These are phyloP conservation scores for Moesziomyces antarcticus DNA, from an alignment of 1,284 basidiomycete species.

Conservation along the genomic window DNA sequence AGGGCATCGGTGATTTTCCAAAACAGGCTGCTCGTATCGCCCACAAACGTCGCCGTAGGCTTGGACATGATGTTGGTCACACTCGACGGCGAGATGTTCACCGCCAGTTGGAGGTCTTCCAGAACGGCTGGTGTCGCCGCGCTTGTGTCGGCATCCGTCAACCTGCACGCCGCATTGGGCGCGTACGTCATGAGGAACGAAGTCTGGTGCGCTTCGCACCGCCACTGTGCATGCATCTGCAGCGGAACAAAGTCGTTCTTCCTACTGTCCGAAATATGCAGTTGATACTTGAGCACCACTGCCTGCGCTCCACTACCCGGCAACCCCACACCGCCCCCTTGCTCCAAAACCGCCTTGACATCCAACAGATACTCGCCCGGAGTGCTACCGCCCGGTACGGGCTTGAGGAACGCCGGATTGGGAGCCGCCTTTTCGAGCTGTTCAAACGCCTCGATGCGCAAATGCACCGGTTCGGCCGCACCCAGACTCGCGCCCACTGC, in stretches of 20 bases:
- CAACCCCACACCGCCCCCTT: constrained; percentile 21
- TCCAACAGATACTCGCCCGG: constrained; percentile 71
- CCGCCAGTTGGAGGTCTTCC: constrained; percentile 68
- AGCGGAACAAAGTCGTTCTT: constrained; percentile 69
- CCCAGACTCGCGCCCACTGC: constrained; percentile 13
- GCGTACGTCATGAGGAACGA: constrained; percentile 71
- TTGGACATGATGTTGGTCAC: constrained; percentile 71
- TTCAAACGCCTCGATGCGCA: constrained; percentile 70
- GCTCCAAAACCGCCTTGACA: constrained; percentile 65
- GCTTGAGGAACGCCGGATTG: constrained; percentile 70
- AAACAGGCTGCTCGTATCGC: constrained; percentile 67
- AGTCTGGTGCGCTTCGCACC: constrained; percentile 71
- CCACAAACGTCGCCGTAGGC: constrained; percentile 69
- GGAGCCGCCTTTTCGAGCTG: constrained; percentile 71
- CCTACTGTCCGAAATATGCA: constrained; percentile 68
- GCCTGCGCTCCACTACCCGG: constrained; percentile 51
- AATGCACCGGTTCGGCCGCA: constrained; percentile 56
- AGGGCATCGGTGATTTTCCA: constrained; percentile 68
- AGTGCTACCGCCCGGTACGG: constrained; percentile 63
- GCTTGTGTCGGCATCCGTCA: background rate
- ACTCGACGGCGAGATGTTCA: constrained; percentile 67
- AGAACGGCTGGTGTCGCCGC: constrained; percentile 1
- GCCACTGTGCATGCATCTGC: constrained; percentile 71
- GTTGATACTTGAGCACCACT: constrained; percentile 72
- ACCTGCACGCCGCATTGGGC: constrained; percentile 50